Evolutionary conservation across 2,329 filamentous ascomycete species (phyloP), one percentile per base, ranked within the genome.

Genomic region (Aspergillus texensis): DNA sequence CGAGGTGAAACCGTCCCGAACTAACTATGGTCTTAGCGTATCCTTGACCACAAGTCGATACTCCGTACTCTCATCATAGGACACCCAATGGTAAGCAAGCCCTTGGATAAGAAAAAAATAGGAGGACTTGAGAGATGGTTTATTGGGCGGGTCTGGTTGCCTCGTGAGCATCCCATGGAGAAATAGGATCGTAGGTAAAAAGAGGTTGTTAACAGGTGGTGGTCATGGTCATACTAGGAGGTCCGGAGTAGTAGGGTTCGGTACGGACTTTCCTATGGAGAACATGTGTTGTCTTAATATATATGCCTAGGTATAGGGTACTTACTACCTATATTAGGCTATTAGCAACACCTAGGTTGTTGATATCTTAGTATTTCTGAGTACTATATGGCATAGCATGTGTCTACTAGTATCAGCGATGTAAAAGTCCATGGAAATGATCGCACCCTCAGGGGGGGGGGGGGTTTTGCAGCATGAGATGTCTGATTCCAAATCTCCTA

Each of bases 1-100:
- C 58, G 11, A 57, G 14, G 24, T 45, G 55, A 24, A 45, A 57
- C 55, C 46, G 46, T 50, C 46, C 46, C 46, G 46, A 50, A 30
- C 26, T 48, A 48, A 46, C 45, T 50, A 50, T 30, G 48, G 48
- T 12, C 48, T 52, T 52, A 52, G 48, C 48, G 48, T 11, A 52
- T 52, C 48, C 28, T 34, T 32, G 48, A 52, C 48, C 48, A 52
- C 48, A n/a, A 52, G 28, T 34, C 48, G 46, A 52, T 32, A 52
- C 16, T 32, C 19, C 28, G 32, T 32, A 52, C 26, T 32, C 10
- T 19, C 26, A 50, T 50, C 9, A 16, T 30, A 16, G 26, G 8
- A 4, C 14, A 4, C 6, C 24, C 14, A 28, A 16, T 30, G 26
- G 46, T 32, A 52, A 52, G 48, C 28, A 28, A 34, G 28, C 28